Evolutionary conservation across 2,329 filamentous ascomycete species (phyloP).

Genomic region (Curvularia eragrostidis): DNA sequence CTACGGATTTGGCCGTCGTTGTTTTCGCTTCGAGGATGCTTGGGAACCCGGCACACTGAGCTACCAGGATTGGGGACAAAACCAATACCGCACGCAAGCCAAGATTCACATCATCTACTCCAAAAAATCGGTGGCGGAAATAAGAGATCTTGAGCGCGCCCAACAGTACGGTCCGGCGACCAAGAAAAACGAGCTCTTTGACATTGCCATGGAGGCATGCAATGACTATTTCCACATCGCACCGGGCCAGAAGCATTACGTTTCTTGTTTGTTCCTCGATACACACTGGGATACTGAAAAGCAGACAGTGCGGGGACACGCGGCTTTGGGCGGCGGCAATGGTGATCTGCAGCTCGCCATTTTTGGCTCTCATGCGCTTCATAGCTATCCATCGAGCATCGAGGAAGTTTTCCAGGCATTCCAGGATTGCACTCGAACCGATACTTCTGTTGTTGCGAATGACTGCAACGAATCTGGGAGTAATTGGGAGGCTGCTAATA

Average conservation of each 20-base stretch:
- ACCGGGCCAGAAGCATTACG: slow-evolving; percentile 83
- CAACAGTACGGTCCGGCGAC: slow-evolving; percentile 76
- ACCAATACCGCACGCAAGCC: slow-evolving; percentile 85
- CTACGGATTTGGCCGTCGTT: slow-evolving; percentile 82
- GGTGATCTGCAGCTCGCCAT: slow-evolving; percentile 83
- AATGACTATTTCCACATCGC: slow-evolving; percentile 75
- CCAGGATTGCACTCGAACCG: slow-evolving; percentile 86
- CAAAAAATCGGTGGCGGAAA: slow-evolving; percentile 83
- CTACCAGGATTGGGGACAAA: slow-evolving; percentile 72
- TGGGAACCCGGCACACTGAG: slow-evolving; percentile 87
- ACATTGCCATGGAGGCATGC: slow-evolving; percentile 78
- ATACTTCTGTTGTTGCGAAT: slow-evolving; percentile 80
- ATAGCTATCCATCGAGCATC: slow-evolving; percentile 86
- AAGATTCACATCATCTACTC: slow-evolving; percentile 85
- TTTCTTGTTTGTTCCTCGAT: slow-evolving; percentile 86
- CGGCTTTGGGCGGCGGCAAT: slow-evolving; percentile 77
- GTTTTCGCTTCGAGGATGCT: slow-evolving; percentile 92
- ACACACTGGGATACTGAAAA: slow-evolving; percentile 80
- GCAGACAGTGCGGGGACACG: slow-evolving; percentile 78
- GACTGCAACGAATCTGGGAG: slow-evolving; percentile 87
- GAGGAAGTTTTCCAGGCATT: slow-evolving; percentile 92
- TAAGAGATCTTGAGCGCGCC: slow-evolving; percentile 77
- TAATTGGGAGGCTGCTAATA: slow-evolving; percentile 93
- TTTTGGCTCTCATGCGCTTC: slow-evolving; percentile 89
- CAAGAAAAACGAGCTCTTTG: slow-evolving; percentile 75